Evolutionary conservation across 2,329 filamentous ascomycete species (phyloP), one percentile per base, ranked within the genome.

Genomic region (Sporothrix brasiliensis): DNA sequence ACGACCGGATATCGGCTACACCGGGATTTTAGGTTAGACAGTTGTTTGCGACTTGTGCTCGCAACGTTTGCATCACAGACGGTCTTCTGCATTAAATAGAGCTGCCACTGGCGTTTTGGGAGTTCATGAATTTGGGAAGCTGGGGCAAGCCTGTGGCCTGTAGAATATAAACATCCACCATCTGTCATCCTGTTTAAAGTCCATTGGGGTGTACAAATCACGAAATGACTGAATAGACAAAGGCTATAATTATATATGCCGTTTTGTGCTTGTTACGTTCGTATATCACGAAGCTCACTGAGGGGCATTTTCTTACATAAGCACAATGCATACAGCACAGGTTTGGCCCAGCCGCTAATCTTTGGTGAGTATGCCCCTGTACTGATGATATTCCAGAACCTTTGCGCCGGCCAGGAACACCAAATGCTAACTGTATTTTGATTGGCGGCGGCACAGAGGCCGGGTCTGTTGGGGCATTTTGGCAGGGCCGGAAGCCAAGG

Each of bases 1-100:
- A 72, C 4, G 69, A 71, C 50, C 71, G 72, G 30, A 72, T 68
- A 3, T 56, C 70, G 9, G 44, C 52, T 4, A 19, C 60, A 1
- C 39, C 67, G 10, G n/a, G 39, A 1, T 63, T 47, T 5, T 47
- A 16, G n/a, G 0, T 24, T 47, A 16, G n/a, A 0, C 14, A 11
- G n/a, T 14, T 2, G n/a, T 9, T 13, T n/a, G 27, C 14, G 14
- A 39, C 4, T 6, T n/a, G 41, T 21, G 16, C 3, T 34, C 53
- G 1, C 11, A 34, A 34, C 34, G 34, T 19, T 67, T 44, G 65
- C 65, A 67, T 52, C 27, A 4, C 11, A 27, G 58, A 47, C 58
- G 16, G 11, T 44, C 41, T n/a, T 24, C 10, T 24, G 9, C n/a
- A 10, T 39, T 21, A 13, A 16, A 30, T 49, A 13, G 19, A 69